Evolutionary conservation across 352 stramenopile genomes (phyloP).

Genomic region (Phytophthora pisi): DNA sequence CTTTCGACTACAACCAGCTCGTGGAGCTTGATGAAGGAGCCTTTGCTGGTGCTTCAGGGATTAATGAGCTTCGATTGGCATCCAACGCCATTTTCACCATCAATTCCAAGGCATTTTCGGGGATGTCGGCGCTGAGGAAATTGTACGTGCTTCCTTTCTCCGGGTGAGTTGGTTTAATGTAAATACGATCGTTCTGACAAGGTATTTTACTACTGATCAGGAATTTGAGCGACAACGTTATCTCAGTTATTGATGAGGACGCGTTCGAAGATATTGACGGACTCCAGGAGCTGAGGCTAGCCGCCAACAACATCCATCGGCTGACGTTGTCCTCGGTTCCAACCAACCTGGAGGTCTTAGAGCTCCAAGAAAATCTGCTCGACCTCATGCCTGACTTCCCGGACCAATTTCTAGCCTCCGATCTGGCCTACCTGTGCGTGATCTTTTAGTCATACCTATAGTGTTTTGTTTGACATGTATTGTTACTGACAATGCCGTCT

Average conservation of each 20-base stretch:
- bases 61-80: constrained; percentile 55
- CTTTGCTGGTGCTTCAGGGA: constrained; percentile 51
- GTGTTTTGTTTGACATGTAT: neutral
- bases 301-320: constrained; percentile 54
- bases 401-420: constrained; percentile 30
- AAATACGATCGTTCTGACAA: neutral
- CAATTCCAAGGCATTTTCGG: constrained; percentile 53
- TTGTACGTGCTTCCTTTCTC: constrained; percentile 39
- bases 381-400: constrained; percentile 64
- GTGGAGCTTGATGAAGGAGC: constrained; percentile 55
- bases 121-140: constrained; percentile 56
- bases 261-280: constrained; percentile 55
- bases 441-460: neutral
- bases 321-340: constrained; percentile 50
- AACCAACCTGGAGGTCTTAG: constrained; percentile 44
- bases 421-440: constrained; percentile 56
- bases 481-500: constrained; percentile 3
- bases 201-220: constrained; percentile 20
- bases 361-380: constrained; percentile 59
- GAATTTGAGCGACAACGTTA: constrained; percentile 75
- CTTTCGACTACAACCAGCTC: constrained; percentile 64
- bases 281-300: constrained; percentile 49
- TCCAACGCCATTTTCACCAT: constrained; percentile 72
- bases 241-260: constrained; percentile 59
- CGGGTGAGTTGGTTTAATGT: neutral